These are phyloP conservation scores for Calonectria pseudoreteaudii DNA, from an alignment of 2,329 filamentous ascomycete genomes.

Conservation along the genomic window DNA sequence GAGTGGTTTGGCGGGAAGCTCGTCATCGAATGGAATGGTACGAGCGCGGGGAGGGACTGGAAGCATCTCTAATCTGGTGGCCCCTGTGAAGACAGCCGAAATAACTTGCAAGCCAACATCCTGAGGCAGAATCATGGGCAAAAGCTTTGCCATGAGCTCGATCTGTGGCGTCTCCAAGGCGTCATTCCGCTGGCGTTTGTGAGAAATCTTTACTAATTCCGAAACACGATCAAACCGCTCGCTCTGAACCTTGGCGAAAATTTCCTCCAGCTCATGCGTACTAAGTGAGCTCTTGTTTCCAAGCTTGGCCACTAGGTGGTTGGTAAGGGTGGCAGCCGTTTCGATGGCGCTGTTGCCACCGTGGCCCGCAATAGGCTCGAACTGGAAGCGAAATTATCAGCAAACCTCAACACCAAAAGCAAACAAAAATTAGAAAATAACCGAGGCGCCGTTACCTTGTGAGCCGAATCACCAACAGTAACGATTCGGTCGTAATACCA, in stretches of 20 bases:
- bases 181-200: neutral
- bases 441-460: neutral
- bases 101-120: neutral
- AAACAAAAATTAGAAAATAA: neutral
- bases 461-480: neutral
- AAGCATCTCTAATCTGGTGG: neutral
- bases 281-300: neutral
- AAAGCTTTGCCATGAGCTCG: neutral
- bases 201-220: neutral
- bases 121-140: neutral
- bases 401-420: too few species aligned
- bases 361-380: neutral
- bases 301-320: neutral
- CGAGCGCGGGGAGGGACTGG: neutral
- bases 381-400: neutral
- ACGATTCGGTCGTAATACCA: neutral
- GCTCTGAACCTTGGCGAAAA: neutral
- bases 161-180: neutral
- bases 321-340: neutral
- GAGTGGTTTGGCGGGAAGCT: neutral
- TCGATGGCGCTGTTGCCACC: constrained; percentile 1
- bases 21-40: neutral
- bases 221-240: neutral
- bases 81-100: neutral
- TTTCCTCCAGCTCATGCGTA: neutral